These are phyloP conservation scores for Adansonia grandidieri DNA, from an alignment of 441 rosid genomes.

Conservation along the genomic window DNA sequence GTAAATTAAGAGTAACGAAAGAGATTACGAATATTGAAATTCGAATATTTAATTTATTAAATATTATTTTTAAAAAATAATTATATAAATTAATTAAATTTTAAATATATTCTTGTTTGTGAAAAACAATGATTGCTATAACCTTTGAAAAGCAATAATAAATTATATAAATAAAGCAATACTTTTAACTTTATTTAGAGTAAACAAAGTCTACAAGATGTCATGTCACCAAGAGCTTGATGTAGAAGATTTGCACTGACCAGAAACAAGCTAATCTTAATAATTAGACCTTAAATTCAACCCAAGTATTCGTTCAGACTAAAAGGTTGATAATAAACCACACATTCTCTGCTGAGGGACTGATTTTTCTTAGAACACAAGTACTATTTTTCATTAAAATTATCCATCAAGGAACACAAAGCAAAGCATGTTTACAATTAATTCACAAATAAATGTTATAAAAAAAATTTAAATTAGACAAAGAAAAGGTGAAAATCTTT, in stretches of 20 bases:
- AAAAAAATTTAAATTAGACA: neutral
- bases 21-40: no score
- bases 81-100: no score
- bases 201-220: conserved; percentile 13
- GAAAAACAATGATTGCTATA: neutral
- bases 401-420: neutral
- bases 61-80: no score
- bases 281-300: conserved; percentile 23
- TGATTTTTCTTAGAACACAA: conserved; percentile 23
- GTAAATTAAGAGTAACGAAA: no score
- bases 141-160: neutral
- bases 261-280: neutral
- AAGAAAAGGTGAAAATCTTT: neutral
- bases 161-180: neutral
- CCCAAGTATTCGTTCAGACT: neutral
- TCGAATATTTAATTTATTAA: no score
- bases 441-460: neutral
- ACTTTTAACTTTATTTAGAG: neutral
- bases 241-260: neutral
- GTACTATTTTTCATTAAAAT: conserved; percentile 12
- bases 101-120: neutral
- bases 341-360: neutral
- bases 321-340: neutral
- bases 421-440: neutral
- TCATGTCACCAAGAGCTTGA: conserved; percentile 19